Conservation (phyloP, 2,329 filamentous ascomycete genomes). For the Endoconidiophora laricicola region DNA sequence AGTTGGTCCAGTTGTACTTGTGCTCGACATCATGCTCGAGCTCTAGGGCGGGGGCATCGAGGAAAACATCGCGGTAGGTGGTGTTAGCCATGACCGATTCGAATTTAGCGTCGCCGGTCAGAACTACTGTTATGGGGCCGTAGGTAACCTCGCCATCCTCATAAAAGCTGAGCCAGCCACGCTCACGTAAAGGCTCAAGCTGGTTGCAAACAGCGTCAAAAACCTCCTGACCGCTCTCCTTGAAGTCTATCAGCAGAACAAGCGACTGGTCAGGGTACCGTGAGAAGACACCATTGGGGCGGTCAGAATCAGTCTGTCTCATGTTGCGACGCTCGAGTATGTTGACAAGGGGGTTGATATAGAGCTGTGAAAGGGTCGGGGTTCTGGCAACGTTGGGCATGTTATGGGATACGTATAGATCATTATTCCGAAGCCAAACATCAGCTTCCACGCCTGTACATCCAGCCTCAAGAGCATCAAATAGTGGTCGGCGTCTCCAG, state of each 20-base stretch:
- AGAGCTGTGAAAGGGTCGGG: slow-evolving; percentile 43
- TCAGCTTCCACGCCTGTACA: slow-evolving; percentile 53
- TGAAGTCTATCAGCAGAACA: slow-evolving; percentile 53
- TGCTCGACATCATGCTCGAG: slow-evolving; percentile 16
- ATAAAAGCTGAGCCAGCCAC: slow-evolving; percentile 39
- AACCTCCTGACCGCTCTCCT: slow-evolving; percentile 35
- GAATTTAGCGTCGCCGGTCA: slow-evolving; percentile 48
- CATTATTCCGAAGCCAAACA: slow-evolving; percentile 41
- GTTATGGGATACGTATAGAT: slow-evolving; percentile 45
- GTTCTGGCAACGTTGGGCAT: slow-evolving; percentile 22
- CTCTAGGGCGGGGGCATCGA: slow-evolving; percentile 43
- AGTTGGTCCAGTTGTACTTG: slow-evolving; percentile 36
- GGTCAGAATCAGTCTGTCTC: slow-evolving; percentile 24
- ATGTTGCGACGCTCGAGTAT: slow-evolving; percentile 37
- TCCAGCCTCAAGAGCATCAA: slow-evolving; percentile 41
- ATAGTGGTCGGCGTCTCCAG: slow-evolving; percentile 45
- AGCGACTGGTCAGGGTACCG: slow-evolving; percentile 35
- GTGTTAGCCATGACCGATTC: slow-evolving; percentile 34
- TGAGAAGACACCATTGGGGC: slow-evolving; percentile 36
- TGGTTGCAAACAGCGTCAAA: slow-evolving; percentile 29
- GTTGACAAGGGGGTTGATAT: slow-evolving; percentile 45
- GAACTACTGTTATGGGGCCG: slow-evolving; percentile 50
- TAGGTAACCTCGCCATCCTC: slow-evolving; percentile 31
- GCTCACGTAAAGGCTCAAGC: slow-evolving; percentile 40
- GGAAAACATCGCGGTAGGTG: slow-evolving; percentile 45